Base-by-base conservation (phyloP, 306 rosid species). In the Citrullus colocynthis region DNA sequence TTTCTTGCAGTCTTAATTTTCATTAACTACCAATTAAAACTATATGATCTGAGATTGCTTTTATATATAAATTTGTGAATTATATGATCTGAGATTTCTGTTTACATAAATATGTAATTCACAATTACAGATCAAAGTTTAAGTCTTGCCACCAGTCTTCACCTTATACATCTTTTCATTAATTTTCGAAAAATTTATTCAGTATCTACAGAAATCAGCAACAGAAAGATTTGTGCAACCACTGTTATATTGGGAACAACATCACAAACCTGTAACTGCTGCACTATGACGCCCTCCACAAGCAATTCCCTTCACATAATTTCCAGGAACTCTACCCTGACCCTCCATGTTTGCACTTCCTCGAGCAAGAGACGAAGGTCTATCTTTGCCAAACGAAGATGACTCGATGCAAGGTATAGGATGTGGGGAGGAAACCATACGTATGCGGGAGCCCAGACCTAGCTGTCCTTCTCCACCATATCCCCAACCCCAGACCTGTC, bases 401-500 rank as follows among this genome's bases (percentile, higher is more conserved):
- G 96, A 67, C 78, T 90, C 90, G 49, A 89, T 81, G 78, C 98
- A 93, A 67, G 96, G 97, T 72, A 93, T 57, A 21, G 87, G 94
- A 85, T 93, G 98, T 77, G 98, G 98, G 81, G 98, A 86, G 72
- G 98, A 88, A 77, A 93, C 97, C 94, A 91, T 91, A 20, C 97
- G 98, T 83, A 93, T 84, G 77, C 91, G 89, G 74, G 97, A 90
- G 81, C 98, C 96, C 85, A 93, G 81, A 80, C 98, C 98, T 83
- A 93, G 98, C 83, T 93, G 98, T 80, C 98, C 98, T 90, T 93
- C 98, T 49, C 98, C 98, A 84, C 98, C 98, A 84, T 93, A 93
- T 74, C 98, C 98, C 98, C 98, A 93, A 78, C 98, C 98, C 98
- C 98, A 93, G 84, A 93, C 97, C 82, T 93, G 96, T 76, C 98